Base-by-base conservation (phyloP, 164 flowering plant genomes). In the Magnolia sinica region DNA sequence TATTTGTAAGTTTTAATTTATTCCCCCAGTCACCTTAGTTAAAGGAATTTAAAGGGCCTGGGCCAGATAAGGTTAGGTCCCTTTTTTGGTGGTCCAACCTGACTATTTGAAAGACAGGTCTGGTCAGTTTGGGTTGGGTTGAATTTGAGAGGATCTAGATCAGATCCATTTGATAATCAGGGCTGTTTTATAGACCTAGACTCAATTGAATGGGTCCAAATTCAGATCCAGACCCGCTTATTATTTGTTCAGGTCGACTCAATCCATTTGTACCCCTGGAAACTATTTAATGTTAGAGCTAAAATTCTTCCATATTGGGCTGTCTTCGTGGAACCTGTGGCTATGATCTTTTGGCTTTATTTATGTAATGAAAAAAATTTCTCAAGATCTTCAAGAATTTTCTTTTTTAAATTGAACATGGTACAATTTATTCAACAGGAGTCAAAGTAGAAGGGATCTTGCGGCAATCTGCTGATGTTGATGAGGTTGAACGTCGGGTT, bases 391-490 rank as follows among this genome's bases (percentile, higher is more conserved):
- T 37, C 45, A 37, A 37, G 45, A 7, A 4, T 37, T 37, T 68
- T n/a, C 9, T 14, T 29, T 68, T 3, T 31, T 2, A 68, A 68
- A 68, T 2, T 68, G 50, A 68, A 31, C 19, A 68, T 16, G 31
- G 2, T 31, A 37, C 27, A 16, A 49, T 59, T 70, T 50, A 49
- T 31, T 51, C 7, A 27, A 52, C 86, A 96, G 99, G 99, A 74
- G 83, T 89, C 74, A 91, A 85, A 85, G 89, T 87, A 63, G 99
- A 96, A 89, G 99, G 99, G 27, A 92, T 96, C 76, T 85, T 96
- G 85, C 85, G 99, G 77, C 99, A 96, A 84, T 90, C 99, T 78
- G 99, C 99, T 71, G 93, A 89, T 83, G 98, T 96, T 80, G 99
- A 96, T 73, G 94, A 91, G 78, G 97, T 96, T 81, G 92, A 96